Evolutionary conservation across 176 grass and related monocot genomes (phyloP), one percentile per base, ranked within the genome.

Genomic region (Paspalum notatum): DNA sequence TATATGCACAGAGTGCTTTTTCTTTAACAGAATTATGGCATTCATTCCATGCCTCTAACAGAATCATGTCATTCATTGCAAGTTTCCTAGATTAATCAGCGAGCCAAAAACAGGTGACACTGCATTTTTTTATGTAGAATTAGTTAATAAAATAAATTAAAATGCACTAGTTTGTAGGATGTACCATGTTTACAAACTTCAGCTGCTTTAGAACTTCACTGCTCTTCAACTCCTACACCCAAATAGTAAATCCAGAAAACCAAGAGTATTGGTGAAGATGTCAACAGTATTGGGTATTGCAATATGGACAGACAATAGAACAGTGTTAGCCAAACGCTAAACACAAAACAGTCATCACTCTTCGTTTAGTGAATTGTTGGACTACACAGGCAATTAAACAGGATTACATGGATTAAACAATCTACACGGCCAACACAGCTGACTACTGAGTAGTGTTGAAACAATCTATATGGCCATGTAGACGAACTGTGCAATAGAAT

Each of bases 171-270:
- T 21, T 76, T 71, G 39, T 65, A 89, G 72, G 57, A 76, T 71
- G 71, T 98, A 98, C 92, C 68, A n/a, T 63, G 22, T 89, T 87
- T 44, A 92, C 55, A 81, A 57, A 85, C 75, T 93, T 98, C 62
- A 98, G 83, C 60, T 98, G 96, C 81, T 87, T 87, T 56, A 84
- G 65, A 75, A 99, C 90, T 89, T 93, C 92, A 81, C 81, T 38
- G 18, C 89, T 90, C 84, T 86, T 87, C 80, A 94, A 74, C 79
- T 99, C 96, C 96, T 95, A 66, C 79, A 91, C 13, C 56, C 26
- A 76, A 85, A 63, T 79, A 76, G 61, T 54, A 68, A 74, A 32
- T 71, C 79, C 43, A 71, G 52, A 66, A 76, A 80, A 73, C 61
- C 1, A 76, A 70, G 45, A 83, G 18, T 25, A 45, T 68, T 37